These are phyloP conservation scores for Erysimum cheiranthoides DNA, from an alignment of 345 rosid genomes.

Conservation along the genomic window DNA sequence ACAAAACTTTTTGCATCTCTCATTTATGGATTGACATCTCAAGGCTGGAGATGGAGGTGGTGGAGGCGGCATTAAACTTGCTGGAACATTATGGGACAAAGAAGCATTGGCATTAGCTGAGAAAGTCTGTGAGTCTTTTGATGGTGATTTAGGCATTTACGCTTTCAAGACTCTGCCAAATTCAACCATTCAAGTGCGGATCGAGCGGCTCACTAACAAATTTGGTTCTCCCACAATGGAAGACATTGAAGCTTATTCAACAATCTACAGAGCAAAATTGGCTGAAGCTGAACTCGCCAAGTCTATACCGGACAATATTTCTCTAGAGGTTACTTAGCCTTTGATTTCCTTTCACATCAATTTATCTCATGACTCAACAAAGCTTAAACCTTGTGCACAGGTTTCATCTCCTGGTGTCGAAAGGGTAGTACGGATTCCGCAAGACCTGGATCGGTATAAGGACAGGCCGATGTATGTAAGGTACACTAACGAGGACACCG, in stretches of 20 bases:
- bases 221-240: slow-evolving; percentile 80
- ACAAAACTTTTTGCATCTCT: neutral
- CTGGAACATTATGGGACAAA: slow-evolving; percentile 90
- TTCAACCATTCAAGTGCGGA: slow-evolving; percentile 74
- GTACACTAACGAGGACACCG: slow-evolving; percentile 48
- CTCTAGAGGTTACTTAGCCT: slow-evolving; percentile 64
- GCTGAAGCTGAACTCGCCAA: slow-evolving; percentile 77
- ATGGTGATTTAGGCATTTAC: slow-evolving; percentile 72
- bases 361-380: slow-evolving; percentile 5
- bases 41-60: slow-evolving; percentile 89
- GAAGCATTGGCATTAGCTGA: slow-evolving; percentile 73
- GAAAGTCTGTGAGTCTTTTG: slow-evolving; percentile 61
- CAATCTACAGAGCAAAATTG: slow-evolving; percentile 59
- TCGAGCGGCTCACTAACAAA: slow-evolving; percentile 80
- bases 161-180: slow-evolving; percentile 77
- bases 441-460: slow-evolving; percentile 80
- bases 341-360: neutral
- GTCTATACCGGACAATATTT: slow-evolving; percentile 63
- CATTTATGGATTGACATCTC: neutral
- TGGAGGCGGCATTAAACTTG: slow-evolving; percentile 85
- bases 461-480: slow-evolving; percentile 75
- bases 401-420: slow-evolving; percentile 94
- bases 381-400: slow-evolving; percentile 47
- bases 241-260: slow-evolving; percentile 80
- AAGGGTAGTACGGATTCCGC: slow-evolving; percentile 78